Evolutionary conservation across 2,329 filamentous ascomycete genomes (phyloP).

Genomic region (Acarospora socialis): DNA sequence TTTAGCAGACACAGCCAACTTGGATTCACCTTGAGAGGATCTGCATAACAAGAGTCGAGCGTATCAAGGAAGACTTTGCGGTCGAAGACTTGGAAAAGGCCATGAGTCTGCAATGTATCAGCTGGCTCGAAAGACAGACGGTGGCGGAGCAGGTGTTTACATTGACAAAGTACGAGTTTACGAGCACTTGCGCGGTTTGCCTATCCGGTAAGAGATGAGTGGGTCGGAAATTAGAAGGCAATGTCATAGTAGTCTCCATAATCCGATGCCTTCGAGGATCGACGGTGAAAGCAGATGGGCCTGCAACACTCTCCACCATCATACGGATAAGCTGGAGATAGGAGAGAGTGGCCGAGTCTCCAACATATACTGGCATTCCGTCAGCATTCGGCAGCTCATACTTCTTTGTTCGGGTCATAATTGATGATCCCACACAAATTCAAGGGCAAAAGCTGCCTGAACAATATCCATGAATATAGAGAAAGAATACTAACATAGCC

Average conservation of each 20-base stretch:
- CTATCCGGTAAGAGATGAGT: constrained; percentile 43
- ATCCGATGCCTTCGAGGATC: constrained; percentile 44
- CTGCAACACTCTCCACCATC: constrained; percentile 42
- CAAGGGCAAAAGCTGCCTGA: no score
- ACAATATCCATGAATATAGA: no score
- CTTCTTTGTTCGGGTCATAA: background rate
- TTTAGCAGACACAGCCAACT: constrained; percentile 46
- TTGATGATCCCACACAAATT: constrained; percentile 10
- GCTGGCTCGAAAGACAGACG: constrained; percentile 1
- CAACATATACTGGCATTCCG: constrained; percentile 45
- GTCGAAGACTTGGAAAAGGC: constrained; percentile 47
- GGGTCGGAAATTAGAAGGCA: constrained; percentile 32
- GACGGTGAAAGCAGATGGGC: constrained; percentile 42
- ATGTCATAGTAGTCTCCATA: constrained; percentile 38
- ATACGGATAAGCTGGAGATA: constrained; percentile 47
- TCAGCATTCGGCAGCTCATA: background rate
- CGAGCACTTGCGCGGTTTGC: constrained; percentile 38
- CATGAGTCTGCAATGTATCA: constrained; percentile 35
- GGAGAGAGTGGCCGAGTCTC: constrained; percentile 48
- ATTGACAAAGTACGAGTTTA: constrained; percentile 48
- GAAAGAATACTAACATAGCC: constrained; percentile 34
- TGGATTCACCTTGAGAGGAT: constrained; percentile 36
- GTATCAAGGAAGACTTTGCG: constrained; percentile 34
- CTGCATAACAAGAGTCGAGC: constrained; percentile 40
- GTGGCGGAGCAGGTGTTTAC: constrained; percentile 28